A percentile compares a stretch with the other conserved stretches of the same genome.
Conservation (phyloP, 441 rosid genomes). For the Adansonia gregorii region DNA sequence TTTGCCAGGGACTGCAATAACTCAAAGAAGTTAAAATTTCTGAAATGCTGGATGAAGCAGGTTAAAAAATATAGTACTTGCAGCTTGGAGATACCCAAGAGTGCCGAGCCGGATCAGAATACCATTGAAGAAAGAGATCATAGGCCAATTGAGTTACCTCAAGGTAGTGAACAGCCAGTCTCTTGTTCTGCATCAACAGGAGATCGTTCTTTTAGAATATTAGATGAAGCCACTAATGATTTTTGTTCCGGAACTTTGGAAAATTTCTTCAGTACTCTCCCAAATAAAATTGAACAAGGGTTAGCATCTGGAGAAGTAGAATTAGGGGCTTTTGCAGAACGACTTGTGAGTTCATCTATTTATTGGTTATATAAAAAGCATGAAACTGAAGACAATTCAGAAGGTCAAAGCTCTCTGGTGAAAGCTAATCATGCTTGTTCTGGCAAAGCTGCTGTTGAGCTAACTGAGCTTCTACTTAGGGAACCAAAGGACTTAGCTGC, state of each 20-base stretch:
- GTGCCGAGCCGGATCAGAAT: slow-evolving; percentile 37
- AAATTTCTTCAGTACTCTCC: slow-evolving; percentile 57
- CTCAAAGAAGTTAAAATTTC: slow-evolving; percentile 76
- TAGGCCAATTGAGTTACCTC: slow-evolving; percentile 38
- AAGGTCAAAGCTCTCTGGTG: slow-evolving; percentile 39
- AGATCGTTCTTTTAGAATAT: slow-evolving; percentile 62
- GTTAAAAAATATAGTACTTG: slow-evolving; percentile 45
- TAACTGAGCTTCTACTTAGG: slow-evolving; percentile 56
- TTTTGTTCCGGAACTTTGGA: slow-evolving; percentile 52
- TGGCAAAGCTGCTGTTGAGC: slow-evolving; percentile 48
- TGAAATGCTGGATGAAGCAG: slow-evolving; percentile 96
- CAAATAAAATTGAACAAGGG: slow-evolving; percentile 72
- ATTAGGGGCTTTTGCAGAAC: slow-evolving; percentile 71
- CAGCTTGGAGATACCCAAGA: slow-evolving; percentile 36
- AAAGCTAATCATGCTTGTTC: slow-evolving; percentile 38
- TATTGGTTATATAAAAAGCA: slow-evolving; percentile 60
- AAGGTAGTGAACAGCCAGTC: slow-evolving; percentile 45
- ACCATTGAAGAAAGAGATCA: slow-evolving; percentile 43
- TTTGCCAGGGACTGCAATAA: slow-evolving; percentile 50
- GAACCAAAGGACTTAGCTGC: slow-evolving; percentile 78
- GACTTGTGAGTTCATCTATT: slow-evolving; percentile 70
- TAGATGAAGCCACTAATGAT: slow-evolving; percentile 55
- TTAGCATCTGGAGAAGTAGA: slow-evolving; percentile 77
- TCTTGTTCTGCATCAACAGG: slow-evolving; percentile 60
- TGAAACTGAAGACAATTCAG: slow-evolving; percentile 45